phyloP scores from a whole-genome alignment of 495 filamentous ascomycete species.

The Umbilicaria muhlenbergii region DNA sequence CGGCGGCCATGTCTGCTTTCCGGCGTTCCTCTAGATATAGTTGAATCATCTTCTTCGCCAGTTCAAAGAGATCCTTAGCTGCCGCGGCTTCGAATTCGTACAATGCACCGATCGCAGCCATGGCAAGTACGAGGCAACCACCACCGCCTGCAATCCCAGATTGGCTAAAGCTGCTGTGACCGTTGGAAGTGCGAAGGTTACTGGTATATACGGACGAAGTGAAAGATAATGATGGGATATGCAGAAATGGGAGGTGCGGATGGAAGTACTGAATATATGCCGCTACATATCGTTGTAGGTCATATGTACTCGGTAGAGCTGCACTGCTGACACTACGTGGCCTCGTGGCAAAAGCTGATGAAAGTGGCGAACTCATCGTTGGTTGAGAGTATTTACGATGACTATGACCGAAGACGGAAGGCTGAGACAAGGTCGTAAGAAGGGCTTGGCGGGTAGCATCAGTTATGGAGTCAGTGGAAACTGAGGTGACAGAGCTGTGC shows the following conservation, averaged over 20 bases:
- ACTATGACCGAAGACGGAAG: constrained; percentile 43
- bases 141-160: constrained; percentile 60
- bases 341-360: constrained; percentile 29
- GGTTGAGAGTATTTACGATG: constrained; percentile 67
- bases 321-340: constrained; percentile 24
- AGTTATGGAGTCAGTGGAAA: constrained; percentile 70
- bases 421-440: constrained; percentile 65
- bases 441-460: constrained; percentile 85
- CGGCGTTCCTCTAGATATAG: constrained; percentile 85
- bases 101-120: constrained; percentile 91
- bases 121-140: constrained; percentile 83
- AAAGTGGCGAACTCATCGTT: constrained; percentile 47
- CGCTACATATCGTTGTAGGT: constrained; percentile 82
- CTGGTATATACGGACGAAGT: constrained; percentile 56
- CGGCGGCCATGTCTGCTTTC: constrained; percentile 74
- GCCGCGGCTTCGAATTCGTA: constrained; percentile 72
- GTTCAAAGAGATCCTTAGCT: constrained; percentile 79
- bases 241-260: constrained; percentile 85
- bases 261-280: constrained; percentile 93
- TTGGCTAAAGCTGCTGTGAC: constrained; percentile 39
- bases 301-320: constrained; percentile 69
- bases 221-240: constrained; percentile 85
- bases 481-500: constrained; percentile 47
- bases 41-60: constrained; percentile 89
- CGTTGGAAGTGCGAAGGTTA: constrained; percentile 35